Evolutionary conservation across 2,329 filamentous ascomycete genomes (phyloP), one percentile per base, ranked within the genome.

Genomic region (Colletotrichum chlorophyti): DNA sequence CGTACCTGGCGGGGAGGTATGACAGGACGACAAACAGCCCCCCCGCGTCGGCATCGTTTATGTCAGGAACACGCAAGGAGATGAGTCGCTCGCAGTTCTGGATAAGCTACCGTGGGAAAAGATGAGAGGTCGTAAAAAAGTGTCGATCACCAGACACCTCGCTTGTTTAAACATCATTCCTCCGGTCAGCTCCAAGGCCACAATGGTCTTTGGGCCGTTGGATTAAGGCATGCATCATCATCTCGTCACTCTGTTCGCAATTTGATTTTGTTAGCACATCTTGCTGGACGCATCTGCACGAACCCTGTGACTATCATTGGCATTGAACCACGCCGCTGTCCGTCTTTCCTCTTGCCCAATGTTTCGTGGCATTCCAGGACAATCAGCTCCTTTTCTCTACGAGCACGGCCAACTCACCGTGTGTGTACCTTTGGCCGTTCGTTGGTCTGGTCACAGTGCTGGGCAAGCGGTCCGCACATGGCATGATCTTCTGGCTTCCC

Each of bases 31-130:
- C 41, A 58, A 48, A 58, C 49, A 50, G 37, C 42, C 42, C 42
- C 42, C 42, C 42, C 54, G 43, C 42, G 50, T 54, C 48, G 54
- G 38, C 42, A 50, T 58, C 42, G n/a, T 55, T 49, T 24, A 24
- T 43, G 37, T 37, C 50, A 55, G 43, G 55, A 27, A 54, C 43
- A 31, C 31, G 24, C 37, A 37, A 19, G 27, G 27, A 45, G 43
- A 49, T 34, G 34, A 23, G n/a, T n/a, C n/a, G 29, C 31, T 23
- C n/a, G 9, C 9, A 32, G 37, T n/a, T 15, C 26, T 49, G 37
- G 21, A 49, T 55, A 38, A n/a, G n/a, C n/a, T n/a, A n/a, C n/a
- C n/a, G n/a, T 21, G 50, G 55, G 21, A 37, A 42, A 55, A 43
- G 51, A 55, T 43, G 42, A 55, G 41, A 48, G 54, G 48, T 53